Conservation (phyloP, 805 yeast genomes). For the Kluyveromyces nonfermentans region DNA sequence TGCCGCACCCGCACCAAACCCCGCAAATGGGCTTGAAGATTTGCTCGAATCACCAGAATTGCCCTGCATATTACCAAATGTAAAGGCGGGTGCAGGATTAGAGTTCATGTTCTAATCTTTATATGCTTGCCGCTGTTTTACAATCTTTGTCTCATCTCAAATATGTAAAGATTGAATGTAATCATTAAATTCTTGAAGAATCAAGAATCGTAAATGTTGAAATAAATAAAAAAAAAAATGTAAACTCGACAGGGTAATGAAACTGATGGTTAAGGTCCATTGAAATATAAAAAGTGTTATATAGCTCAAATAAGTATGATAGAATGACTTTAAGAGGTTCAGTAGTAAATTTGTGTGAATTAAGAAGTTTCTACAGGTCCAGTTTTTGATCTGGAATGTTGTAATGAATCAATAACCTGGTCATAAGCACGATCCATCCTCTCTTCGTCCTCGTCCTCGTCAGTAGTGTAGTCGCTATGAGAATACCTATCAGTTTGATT, state of each 20-base stretch:
- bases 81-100: constrained; percentile 9
- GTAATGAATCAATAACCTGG: constrained; percentile 32
- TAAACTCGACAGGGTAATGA: background rate
- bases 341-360: too few relatives aligned
- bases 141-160: background rate
- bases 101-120: background rate
- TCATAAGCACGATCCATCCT: constrained; percentile 33
- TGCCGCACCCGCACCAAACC: background rate
- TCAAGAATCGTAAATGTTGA: background rate
- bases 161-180: background rate
- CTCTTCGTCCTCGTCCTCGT: constrained; percentile 17
- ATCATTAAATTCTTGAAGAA: background rate
- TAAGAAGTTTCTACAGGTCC: background rate
- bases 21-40: background rate
- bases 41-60: background rate
- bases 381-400: constrained; percentile 24
- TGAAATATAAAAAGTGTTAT: too few relatives aligned
- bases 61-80: constrained; percentile 11
- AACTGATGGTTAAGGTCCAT: too few relatives aligned
- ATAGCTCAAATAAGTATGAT: too few relatives aligned
- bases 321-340: too few relatives aligned
- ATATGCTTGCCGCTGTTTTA: background rate
- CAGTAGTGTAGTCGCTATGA: constrained; percentile 1
- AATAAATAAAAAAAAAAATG: too few relatives aligned
- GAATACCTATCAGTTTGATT: background rate